These are phyloP conservation scores for Sutorius eximius DNA, from an alignment of 1,284 basidiomycete genomes.

Conservation along the genomic window DNA sequence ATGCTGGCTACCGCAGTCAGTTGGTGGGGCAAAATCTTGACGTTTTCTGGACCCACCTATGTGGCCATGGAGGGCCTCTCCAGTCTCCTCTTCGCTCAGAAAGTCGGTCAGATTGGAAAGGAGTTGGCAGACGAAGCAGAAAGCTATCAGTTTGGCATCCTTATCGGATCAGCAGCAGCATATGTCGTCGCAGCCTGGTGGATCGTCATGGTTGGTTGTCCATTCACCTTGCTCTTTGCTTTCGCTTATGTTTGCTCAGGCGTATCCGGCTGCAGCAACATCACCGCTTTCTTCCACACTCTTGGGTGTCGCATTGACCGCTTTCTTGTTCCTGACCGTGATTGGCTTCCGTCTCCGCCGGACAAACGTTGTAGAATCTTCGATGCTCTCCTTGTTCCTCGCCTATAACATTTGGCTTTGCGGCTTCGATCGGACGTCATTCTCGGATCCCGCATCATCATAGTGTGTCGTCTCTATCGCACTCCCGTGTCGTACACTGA, in stretches of 20 bases:
- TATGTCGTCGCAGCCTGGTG: conserved; percentile 80
- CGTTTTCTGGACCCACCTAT: conserved; percentile 73
- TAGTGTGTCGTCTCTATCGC: conserved; percentile 53
- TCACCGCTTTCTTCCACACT: conserved; percentile 84
- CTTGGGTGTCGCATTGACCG: conserved; percentile 72
- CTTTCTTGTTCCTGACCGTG: conserved; percentile 80
- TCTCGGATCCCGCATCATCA: conserved; percentile 68
- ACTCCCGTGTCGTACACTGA: conserved; percentile 8
- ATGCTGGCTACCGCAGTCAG: conserved; percentile 54
- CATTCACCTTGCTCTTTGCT: not conserved
- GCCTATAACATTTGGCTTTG: conserved; percentile 86
- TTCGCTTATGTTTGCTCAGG: conserved; percentile 39
- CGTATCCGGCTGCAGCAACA: conserved; percentile 76
- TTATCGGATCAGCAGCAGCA: conserved; percentile 70
- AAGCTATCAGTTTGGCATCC: conserved; percentile 68
- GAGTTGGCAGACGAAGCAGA: conserved; percentile 69
- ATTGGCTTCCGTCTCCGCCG: conserved; percentile 87
- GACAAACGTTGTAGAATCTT: conserved; percentile 92
- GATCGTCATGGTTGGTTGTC: conserved; percentile 66
- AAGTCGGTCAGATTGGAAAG: conserved; percentile 72
- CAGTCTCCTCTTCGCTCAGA: conserved; percentile 78
- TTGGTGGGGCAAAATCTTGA: conserved; percentile 73
- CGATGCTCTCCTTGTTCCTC: conserved; percentile 81
- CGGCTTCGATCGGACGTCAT: conserved; percentile 69
- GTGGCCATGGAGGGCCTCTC: conserved; percentile 82